Conservation (phyloP, 805 yeast species). For the Gaillardinia entomophila region DNA sequence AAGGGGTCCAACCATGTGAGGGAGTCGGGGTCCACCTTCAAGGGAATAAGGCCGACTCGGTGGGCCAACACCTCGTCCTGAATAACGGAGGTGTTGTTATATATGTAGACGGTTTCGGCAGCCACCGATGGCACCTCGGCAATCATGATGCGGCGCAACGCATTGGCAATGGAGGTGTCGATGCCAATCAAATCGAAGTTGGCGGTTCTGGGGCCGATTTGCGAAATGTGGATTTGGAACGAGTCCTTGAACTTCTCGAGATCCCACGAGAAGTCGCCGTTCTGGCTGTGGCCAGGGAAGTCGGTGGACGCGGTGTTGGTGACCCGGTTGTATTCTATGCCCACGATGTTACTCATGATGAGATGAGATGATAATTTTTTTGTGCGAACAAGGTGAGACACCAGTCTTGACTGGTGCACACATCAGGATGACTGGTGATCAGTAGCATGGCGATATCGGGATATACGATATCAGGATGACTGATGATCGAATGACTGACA, state of each 20-base stretch:
- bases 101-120: slow-evolving; percentile 83
- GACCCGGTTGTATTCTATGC: slow-evolving; percentile 85
- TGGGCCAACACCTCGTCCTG: slow-evolving; percentile 97
- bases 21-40: slow-evolving; percentile 85
- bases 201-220: slow-evolving; percentile 61
- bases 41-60: slow-evolving; percentile 88
- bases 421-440: no score
- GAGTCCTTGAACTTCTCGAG: slow-evolving; percentile 67
- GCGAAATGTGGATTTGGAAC: slow-evolving; percentile 62
- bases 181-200: slow-evolving; percentile 83
- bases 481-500: no score
- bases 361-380: no score
- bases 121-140: slow-evolving; percentile 96
- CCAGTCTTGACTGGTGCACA: no score
- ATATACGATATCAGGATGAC: no score
- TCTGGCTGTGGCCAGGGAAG: slow-evolving; percentile 78
- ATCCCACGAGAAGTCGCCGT: slow-evolving; percentile 73
- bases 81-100: slow-evolving; percentile 92
- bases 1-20: slow-evolving; percentile 74
- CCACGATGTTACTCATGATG: slow-evolving; percentile 58
- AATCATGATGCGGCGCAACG: slow-evolving; percentile 94
- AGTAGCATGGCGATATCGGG: no score
- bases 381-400: no score
- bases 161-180: slow-evolving; percentile 92
- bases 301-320: slow-evolving; percentile 86